phyloP scores from a whole-genome alignment of 1,284 basidiomycete species.

The Cutaneotrichosporon sp. region DNA sequence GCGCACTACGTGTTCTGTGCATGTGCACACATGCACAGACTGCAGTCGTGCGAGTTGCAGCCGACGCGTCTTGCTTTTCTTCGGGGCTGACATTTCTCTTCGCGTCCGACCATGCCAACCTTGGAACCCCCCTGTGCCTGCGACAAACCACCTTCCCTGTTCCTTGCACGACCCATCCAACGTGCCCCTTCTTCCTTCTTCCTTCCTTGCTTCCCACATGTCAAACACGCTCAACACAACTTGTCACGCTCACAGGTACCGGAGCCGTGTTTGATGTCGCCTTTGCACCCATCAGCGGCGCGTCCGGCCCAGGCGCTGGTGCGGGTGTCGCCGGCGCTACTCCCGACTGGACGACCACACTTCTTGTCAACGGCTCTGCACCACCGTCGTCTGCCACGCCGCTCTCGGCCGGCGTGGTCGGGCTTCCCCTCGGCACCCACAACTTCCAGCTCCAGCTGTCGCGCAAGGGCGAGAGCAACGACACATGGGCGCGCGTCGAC shows the following conservation, averaged over 20 bases:
- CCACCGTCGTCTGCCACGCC: conserved; percentile 6
- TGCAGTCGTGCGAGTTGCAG: not conserved
- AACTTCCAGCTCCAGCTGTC: conserved; percentile 22
- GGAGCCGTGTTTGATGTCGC: conserved; percentile 4
- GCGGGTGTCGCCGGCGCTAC: not conserved
- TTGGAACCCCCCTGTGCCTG: conserved; percentile 10
- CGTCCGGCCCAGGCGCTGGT: conserved; percentile 5
- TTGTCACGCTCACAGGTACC: conserved; percentile 11
- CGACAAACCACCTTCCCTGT: conserved; percentile 1
- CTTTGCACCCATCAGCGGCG: not conserved
- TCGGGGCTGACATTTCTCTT: not conserved
- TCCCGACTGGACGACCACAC: conserved; percentile 12
- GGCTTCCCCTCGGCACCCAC: conserved; percentile 30
- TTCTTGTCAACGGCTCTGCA: conserved; percentile 24
- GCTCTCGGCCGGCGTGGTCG: conserved; percentile 13
- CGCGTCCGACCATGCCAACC: too few species aligned
- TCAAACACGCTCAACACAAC: not conserved
- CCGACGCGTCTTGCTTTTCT: conserved; percentile 1
- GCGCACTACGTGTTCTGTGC: not conserved
- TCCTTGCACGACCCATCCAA: not conserved
- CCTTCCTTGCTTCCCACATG: not conserved
- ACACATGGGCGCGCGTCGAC: conserved; percentile 29
- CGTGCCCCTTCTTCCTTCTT: not conserved
- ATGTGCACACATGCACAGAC: not conserved
- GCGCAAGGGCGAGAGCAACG: conserved; percentile 2